Base-by-base conservation (phyloP, 306 rosid genomes). In the Rosa multiflora region DNA sequence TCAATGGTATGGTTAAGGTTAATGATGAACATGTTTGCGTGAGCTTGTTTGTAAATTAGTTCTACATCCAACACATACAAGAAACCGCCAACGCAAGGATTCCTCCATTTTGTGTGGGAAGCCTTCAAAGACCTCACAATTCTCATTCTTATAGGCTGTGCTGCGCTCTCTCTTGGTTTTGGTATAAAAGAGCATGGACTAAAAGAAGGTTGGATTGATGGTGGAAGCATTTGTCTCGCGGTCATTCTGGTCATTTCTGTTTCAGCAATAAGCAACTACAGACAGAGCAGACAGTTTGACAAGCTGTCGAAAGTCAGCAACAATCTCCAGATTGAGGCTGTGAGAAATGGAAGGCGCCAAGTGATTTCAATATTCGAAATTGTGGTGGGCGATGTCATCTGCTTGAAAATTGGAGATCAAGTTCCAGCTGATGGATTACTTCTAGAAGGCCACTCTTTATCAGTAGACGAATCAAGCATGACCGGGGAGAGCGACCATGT, bases 391-490 rank as follows among this genome's bases (percentile, higher is more conserved):
- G 89, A 88, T 4, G 69, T 85, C 43, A 55, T 85, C 21, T 79
- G 48, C 59, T 80, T 88, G 70, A 85, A 83, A 73, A 83, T 79
- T 4, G 91, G 91, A 8, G 91, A 88, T 63, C 91, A 88, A 79
- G 82, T 88, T 76, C 87, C 87, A 5, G 87, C 88, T 0, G 91
- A 88, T 69, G 90, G 90, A 9, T 76, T 87, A 69, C 70, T 87
- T 72, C 43, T 87, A 40, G 71, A 70, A 0, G 90, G 90, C 5
- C 79, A 85, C 52, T 85, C 88, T 0, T 43, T 87, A 5, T 81
- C 75, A 62, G 78, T 87, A 5, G 90, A 87, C 8, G 90, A 87
- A 61, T 85, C 90, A 3, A 85, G 88, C 76, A 85, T 87, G 88
- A 87, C 90, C 6, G 90, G 88, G 17, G 90, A 87, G 63, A 32